These are phyloP conservation scores for Acanthamoeba lenticulata DNA, from an alignment of 208 protist genomes.

Conservation along the genomic window DNA sequence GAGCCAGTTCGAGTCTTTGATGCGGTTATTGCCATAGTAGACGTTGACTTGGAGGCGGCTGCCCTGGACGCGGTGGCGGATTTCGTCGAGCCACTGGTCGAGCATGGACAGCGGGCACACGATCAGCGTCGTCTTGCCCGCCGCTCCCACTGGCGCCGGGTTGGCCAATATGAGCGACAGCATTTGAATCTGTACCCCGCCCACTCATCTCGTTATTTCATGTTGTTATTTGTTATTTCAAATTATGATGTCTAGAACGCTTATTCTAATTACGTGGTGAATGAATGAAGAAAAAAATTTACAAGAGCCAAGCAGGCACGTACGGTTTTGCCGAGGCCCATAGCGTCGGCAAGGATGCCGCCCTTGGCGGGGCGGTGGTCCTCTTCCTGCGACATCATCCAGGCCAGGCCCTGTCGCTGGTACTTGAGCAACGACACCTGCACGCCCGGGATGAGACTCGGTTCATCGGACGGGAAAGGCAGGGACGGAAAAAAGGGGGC, in stretches of 20 bases:
- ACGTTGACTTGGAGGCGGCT: neutral
- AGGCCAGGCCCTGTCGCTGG: neutral
- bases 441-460: neutral
- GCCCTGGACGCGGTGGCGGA: neutral
- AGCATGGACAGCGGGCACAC: slow-evolving; percentile 22
- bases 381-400: neutral
- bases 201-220: too few species aligned
- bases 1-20: neutral
- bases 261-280: too few species aligned
- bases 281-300: too few species aligned
- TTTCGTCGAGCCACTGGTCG: slow-evolving; percentile 3
- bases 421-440: slow-evolving; percentile 23
- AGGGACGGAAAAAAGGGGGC: neutral
- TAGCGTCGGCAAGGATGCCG: slow-evolving; percentile 62
- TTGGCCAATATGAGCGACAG: neutral
- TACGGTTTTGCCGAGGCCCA: slow-evolving; percentile 66
- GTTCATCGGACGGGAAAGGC: neutral
- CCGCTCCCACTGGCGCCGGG: too few species aligned
- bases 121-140: neutral
- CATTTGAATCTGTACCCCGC: neutral
- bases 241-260: too few species aligned
- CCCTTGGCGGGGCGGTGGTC: neutral
- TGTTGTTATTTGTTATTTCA: too few species aligned
- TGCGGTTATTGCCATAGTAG: neutral
- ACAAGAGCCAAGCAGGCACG: too few species aligned